Base-by-base conservation (phyloP, 139 green algal genomes). In the Chlorella vulgaris region DNA sequence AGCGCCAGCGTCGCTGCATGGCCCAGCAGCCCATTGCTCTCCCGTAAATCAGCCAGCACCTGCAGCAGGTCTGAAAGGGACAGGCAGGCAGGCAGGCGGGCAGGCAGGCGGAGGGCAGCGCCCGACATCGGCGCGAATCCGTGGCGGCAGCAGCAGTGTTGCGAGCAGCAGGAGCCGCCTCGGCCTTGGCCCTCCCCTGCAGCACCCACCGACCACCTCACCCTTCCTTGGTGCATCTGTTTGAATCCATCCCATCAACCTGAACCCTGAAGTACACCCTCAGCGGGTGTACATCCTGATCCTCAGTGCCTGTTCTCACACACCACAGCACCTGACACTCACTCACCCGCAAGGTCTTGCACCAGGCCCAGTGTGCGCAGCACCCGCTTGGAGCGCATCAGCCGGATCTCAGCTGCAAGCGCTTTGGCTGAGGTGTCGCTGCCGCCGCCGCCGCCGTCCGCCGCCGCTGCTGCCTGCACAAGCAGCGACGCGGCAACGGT, bases 261-360 rank as follows among this genome's bases (percentile, higher is more conserved):
- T 58, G 47, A n/a, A 58, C 47, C 47, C 15, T 10, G 13, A 10
- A 58, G 47, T 15, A 24, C 47, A 10, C 15, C 10, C 10, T 58
- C 15, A 58, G 13, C 47, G 47, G 47, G 47, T 10, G 13, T 58
- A 10, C 47, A 24, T 15, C 47, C 47, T 58, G 13, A 58, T 24
- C 47, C 15, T 58, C 47, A 58, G 47, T 15, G 13, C 47, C 47
- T 58, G 13, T 15, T 58, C 13, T 10, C 15, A 58, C 15, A 24
- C 13, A 58, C 15, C 47, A 58, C 47, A 15, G 47, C 47, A 58
- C n/a, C 47, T 58, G 47, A 58, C 15, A 22, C 51, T n/a, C 53
- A 42, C 18, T 39, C 35, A 38, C 15, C 92, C 33, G 92, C 88
- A 18, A 95, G 4, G 82, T 97, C 93, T 83, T 97, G 93, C 4